Conservation (phyloP, 139 green algal species). For the Gonium pectorale region DNA sequence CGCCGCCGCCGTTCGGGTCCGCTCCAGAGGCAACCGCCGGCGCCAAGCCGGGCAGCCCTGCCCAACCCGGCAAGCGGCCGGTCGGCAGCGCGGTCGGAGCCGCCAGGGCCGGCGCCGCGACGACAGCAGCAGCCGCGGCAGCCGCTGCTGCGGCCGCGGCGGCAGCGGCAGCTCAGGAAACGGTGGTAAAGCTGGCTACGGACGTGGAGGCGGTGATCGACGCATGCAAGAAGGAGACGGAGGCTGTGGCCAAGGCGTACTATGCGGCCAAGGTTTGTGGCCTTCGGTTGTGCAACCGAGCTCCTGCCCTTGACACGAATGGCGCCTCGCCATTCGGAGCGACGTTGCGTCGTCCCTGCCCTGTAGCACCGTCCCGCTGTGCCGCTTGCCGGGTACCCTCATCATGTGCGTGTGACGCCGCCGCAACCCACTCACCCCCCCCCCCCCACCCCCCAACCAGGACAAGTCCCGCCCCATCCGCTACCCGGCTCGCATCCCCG, state of each 20-base stretch:
- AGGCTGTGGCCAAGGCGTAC: constrained; percentile 54
- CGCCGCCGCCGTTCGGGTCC: constrained; percentile 20
- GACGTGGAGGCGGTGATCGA: constrained; percentile 57
- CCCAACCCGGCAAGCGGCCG: no score
- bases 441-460: background rate
- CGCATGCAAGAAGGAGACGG: constrained; percentile 59
- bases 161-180: background rate
- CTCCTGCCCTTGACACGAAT: background rate
- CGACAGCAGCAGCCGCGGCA: background rate
- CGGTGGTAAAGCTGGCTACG: constrained; percentile 30
- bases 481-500: constrained; percentile 61
- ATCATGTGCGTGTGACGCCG: no score
- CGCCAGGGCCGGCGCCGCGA: background rate
- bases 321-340: no score
- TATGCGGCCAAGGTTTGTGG: constrained; percentile 47
- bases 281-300: background rate
- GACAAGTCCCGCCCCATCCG: constrained; percentile 38
- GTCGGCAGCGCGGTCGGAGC: background rate
- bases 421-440: background rate
- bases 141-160: constrained; percentile 34
- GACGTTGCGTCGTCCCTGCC: no score
- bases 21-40: background rate
- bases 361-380: no score
- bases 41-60: no score
- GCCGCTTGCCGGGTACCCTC: no score